Percentiles rank a stretch among this genome's conserved stretches.
Conservation (phyloP, 768 basidiomycete species). For the Termitomyces sp. region DNA sequence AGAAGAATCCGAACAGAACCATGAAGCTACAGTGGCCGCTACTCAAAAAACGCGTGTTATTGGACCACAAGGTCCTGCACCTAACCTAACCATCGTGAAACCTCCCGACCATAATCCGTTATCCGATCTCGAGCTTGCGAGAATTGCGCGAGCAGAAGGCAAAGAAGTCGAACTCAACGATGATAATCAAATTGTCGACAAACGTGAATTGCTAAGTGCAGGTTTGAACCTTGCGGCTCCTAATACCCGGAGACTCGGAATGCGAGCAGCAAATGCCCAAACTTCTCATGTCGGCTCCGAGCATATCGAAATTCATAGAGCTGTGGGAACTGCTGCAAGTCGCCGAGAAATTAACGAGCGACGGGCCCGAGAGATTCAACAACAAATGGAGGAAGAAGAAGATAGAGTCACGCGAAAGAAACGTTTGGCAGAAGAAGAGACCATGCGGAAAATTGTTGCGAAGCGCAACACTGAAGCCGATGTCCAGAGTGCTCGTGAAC, state of each 20-base stretch:
- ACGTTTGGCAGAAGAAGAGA: conserved; percentile 55
- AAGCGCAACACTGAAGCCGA: conserved; percentile 75
- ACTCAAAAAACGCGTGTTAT: conserved; percentile 46
- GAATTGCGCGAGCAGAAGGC: conserved; percentile 63
- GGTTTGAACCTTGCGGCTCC: conserved; percentile 87
- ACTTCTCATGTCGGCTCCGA: conserved; percentile 19
- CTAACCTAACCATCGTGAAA: conserved; percentile 73
- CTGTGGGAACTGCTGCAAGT: conserved; percentile 79
- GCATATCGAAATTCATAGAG: conserved; percentile 52
- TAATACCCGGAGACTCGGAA: conserved; percentile 68
- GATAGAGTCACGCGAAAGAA: conserved; percentile 51
- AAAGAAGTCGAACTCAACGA: conserved; percentile 92
- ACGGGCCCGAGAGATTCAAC: conserved; percentile 67
- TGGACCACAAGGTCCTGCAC: conserved; percentile 58
- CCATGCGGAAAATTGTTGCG: conserved; percentile 57
- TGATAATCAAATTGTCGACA: conserved; percentile 96
- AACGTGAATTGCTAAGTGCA: conserved; percentile 84
- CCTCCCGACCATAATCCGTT: conserved; percentile 56
- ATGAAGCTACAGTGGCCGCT: conserved; percentile 85
- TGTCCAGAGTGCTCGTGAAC: conserved; percentile 66
- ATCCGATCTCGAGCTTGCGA: conserved; percentile 74
- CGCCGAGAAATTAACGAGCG: conserved; percentile 81
- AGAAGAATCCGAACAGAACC: conserved; percentile 73
- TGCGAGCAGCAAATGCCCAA: conserved; percentile 24
- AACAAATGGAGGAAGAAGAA: conserved; percentile 74